Evolutionary conservation across 345 rosid species (phyloP), one percentile per base, ranked within the genome.

Genomic region (Anacardium occidentale): DNA sequence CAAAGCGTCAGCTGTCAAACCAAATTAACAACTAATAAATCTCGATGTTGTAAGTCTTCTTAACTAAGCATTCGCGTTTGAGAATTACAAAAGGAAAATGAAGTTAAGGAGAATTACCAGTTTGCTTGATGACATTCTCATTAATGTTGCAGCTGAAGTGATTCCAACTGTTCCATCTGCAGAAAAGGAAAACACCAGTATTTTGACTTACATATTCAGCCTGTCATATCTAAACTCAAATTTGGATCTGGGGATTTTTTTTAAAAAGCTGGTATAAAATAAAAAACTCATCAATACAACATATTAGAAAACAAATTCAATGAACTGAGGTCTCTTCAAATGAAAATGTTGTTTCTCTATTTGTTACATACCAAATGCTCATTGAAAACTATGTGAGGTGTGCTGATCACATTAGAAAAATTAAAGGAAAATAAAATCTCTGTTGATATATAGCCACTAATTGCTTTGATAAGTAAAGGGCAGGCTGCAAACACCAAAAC

Each of bases 141-240:
- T 84, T 75, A 67, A 95, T 88, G 20, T 75, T 64, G 78, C 97
- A 95, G 54, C 54, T 14, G 64, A 91, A 92, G 81, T 95, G 98
- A 65, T 95, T 95, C 98, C 99, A 95, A 76, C 98, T 92, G 62
- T 89, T 95, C 99, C 98, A 95, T 73, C 98, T 95, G 70, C 82
- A 83, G 0, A 62, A 75, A 42, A 66, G 10, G 14, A 67, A 54
- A 40, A 52, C 15, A 14, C 47, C 32, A 15, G 22, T 40, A 53
- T 62, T n/a, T 47, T 24, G 32, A 14, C 11, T 40, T 14, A 8
- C 6, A 68, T 53, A 12, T 54, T 57, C 56, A 22, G 29, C 24
- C 63, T 34, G 20, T 13, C 37, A 54, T 52, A 22, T 52, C 32
- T n/a, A 14, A 21, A 68, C 20, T 4, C n/a, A 54, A 15, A 26